Evolutionary conservation across 306 rosid species (phyloP).

Genomic region (Oxytropis ochrocephala): DNA sequence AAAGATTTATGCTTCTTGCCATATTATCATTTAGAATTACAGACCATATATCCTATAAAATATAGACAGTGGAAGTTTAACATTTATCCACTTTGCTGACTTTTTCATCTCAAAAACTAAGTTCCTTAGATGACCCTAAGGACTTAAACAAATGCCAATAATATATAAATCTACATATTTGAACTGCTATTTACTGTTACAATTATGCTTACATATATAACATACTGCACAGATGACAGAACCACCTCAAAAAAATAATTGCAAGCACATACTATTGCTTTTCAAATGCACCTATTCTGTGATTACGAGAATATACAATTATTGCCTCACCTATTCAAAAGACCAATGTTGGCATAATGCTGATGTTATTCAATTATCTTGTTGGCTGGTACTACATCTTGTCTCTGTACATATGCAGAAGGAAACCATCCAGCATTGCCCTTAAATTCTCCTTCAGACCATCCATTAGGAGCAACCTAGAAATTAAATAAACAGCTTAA

Average conservation of each 20-base stretch:
- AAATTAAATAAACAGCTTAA: not conserved
- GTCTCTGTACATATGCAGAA: conserved; percentile 75
- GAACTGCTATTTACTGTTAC: conserved; percentile 8
- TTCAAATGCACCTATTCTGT: conserved; percentile 16
- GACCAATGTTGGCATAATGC: conserved; percentile 8
- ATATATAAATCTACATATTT: conserved; percentile 19
- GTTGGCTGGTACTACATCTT: conserved; percentile 49
- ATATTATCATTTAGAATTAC: conserved; percentile 10
- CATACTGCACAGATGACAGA: conserved; percentile 24
- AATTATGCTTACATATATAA: conserved; percentile 27
- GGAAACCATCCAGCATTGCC: conserved; percentile 95
- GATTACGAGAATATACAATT: conserved; percentile 29
- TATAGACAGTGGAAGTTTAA: conserved; percentile 3
- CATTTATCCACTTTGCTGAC: conserved; percentile 5
- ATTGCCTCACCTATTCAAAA: conserved; percentile 20
- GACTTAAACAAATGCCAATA: conserved; percentile 16
- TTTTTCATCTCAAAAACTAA: conserved; percentile 12
- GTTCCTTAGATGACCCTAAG: conserved; percentile 21
- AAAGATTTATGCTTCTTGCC: conserved; percentile 6
- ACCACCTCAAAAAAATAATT: conserved; percentile 13
- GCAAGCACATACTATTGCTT: conserved; percentile 14
- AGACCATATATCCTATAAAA: conserved; percentile 1
- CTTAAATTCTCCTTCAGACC: conserved; percentile 87
- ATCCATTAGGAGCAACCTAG: conserved; percentile 72
- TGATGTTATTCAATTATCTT: conserved; percentile 28